phyloP scores from a whole-genome alignment of 2,329 filamentous ascomycete genomes.

The Aspergillus fumigatus region DNA sequence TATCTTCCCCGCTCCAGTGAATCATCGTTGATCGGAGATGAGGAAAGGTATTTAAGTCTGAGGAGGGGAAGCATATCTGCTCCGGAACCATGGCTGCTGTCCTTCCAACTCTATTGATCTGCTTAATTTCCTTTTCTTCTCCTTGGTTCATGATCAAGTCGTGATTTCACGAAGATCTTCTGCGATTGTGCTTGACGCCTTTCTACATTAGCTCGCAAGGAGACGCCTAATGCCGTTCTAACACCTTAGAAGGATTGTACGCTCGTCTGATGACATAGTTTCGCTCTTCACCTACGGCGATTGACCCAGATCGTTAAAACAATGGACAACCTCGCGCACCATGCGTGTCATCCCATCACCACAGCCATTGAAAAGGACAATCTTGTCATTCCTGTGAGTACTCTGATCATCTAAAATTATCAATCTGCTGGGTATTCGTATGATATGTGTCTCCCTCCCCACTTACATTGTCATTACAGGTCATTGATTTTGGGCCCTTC shows the following conservation, averaged over 20 bases:
- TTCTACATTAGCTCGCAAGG: neutral
- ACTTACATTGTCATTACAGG: conserved; percentile 41
- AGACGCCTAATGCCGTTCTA: neutral
- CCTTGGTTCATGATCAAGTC: neutral
- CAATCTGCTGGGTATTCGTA: neutral
- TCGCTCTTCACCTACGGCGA: neutral
- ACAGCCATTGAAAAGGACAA: conserved; percentile 42
- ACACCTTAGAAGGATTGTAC: neutral
- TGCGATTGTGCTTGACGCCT: neutral
- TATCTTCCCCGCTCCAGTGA: neutral
- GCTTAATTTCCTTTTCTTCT: neutral
- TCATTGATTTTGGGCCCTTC: conserved; percentile 75
- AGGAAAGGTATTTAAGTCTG: neutral
- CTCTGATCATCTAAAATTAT: neutral
- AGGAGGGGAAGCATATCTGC: neutral
- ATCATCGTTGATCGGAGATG: neutral
- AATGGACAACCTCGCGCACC: conserved; percentile 16
- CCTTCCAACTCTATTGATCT: neutral
- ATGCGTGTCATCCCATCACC: conserved; percentile 20
- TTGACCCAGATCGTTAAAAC: neutral
- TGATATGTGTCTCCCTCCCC: neutral
- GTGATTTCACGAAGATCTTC: neutral
- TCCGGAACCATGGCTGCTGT: neutral
- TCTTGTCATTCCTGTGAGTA: conserved; percentile 39
- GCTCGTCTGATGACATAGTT: neutral